These are phyloP conservation scores for Leucocoprinus sp. DNA, from an alignment of 768 basidiomycete species.

Conservation along the genomic window DNA sequence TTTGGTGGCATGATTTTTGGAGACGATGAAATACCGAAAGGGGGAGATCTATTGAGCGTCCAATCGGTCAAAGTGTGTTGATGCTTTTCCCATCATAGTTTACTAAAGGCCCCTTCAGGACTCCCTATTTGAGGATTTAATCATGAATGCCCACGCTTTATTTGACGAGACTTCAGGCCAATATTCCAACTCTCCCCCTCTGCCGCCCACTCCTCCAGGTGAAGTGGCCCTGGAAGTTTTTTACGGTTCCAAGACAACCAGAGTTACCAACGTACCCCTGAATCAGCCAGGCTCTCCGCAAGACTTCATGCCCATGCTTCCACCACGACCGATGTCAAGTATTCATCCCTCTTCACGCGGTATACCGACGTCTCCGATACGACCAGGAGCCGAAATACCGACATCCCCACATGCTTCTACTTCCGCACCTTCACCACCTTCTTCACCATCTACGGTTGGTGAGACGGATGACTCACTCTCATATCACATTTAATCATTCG, in stretches of 20 bases:
- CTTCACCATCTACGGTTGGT: conserved; percentile 17
- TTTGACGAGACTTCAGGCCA: conserved; percentile 49
- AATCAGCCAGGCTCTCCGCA: conserved; percentile 29
- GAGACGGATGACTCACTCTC: conserved; percentile 17
- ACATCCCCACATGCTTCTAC: conserved; percentile 2
- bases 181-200: conserved; percentile 47
- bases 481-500: not conserved
- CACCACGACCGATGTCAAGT: conserved; percentile 58
- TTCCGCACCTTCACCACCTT: conserved; percentile 21
- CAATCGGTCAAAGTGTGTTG: conserved; percentile 59
- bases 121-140: conserved; percentile 77
- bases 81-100: not conserved
- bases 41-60: conserved; percentile 68
- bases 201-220: conserved; percentile 64
- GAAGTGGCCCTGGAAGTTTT: conserved; percentile 48
- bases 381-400: conserved; percentile 18
- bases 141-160: conserved; percentile 56
- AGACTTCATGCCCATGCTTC: conserved; percentile 70
- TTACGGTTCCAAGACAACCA: conserved; percentile 71
- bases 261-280: conserved; percentile 42
- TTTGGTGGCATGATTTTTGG: conserved; percentile 88
- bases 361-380: conserved; percentile 41
- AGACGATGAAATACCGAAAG: conserved; percentile 82
- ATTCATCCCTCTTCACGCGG: conserved; percentile 71
- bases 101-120: conserved; percentile 21